Base-by-base conservation (phyloP, 2,329 filamentous ascomycete genomes). In the Pseudogymnoascus pannorum region DNA sequence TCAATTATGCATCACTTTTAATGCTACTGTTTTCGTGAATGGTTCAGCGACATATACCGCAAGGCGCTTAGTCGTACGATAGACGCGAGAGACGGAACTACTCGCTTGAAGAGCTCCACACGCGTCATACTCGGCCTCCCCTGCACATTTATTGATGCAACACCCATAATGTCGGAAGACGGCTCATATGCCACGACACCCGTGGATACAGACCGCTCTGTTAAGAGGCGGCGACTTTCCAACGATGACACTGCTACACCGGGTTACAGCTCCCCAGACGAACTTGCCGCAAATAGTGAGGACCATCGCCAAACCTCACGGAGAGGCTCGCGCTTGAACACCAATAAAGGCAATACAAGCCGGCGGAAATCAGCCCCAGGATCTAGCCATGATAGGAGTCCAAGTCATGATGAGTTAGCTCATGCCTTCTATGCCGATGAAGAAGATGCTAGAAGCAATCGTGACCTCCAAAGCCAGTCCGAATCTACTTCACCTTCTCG, bases 221-320 rank as follows among this genome's bases (percentile, higher is more conserved):
- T 54, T 6, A 72, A 71, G 60, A 60, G 69, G 48, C 63, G 69
- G n/a, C 65, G 70, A 24, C 61, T 68, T 33, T 71, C 71, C 57
- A 73, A 76, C 58, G 77, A 76, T 60, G 76, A 73, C 65, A 68
- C 71, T 58, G 72, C 71, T 58, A 75, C 74, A 7, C 74, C 75
- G 8, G 72, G 72, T 35, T 77, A 78, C 68, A 75, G 74, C 62
- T 78, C 76, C 33, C 76, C 81, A 6, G 79, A 82, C 63, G 78
- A 80, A 60, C 60, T 67, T 31, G 65, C 38, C 20, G 65, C 18
- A 38, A 40, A 36, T 29, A n/a, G 6, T 16, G 57, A 70, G 75
- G 63, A 73, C 70, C 31, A 72, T 66, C 63, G 74, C 59, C 66
- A 67, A 57, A 66, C 67, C 33, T 77, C 66, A 67, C 74, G 57